Evolutionary conservation across 306 rosid genomes (phyloP), one percentile per base, ranked within the genome.

Genomic region (Canavalia ensiformis): DNA sequence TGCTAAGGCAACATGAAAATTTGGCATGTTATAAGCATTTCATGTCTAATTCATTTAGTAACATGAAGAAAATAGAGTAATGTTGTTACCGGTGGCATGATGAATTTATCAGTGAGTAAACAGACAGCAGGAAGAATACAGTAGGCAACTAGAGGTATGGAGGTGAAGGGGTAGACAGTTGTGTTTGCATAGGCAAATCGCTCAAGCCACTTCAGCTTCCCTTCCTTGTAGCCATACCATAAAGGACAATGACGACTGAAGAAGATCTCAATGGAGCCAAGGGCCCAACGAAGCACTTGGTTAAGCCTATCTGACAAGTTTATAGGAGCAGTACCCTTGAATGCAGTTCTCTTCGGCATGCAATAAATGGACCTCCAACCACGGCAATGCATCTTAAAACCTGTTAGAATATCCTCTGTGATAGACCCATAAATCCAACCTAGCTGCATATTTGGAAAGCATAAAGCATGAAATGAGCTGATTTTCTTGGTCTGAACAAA

Each of bases 321-420:
- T 88, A 94, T 94, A 12, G 98, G 97, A 85, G 98, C 98, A 51
- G 98, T 94, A 64, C 98, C 98, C 97, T 92, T 94, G 83, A 94
- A 94, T 75, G 98, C 98, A 10, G 92, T 77, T 76, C 89, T 85
- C 82, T 86, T 89, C 57, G 98, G 97, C 92, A 90, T 89, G 68
- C 98, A 94, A 85, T 94, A 94, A 72, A 94, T 92, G 29, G 98
- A 92, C 76, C 97, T 92, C 98, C 98, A 94, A 72, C 98, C 98
- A 54, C 97, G 98, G 88, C 98, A 94, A 86, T 94, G 98, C 98
- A 94, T 94, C 88, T 94, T 94, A 75, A 94, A 94, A 57, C 97
- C 98, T 49, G 98, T 92, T 46, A 94, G 88, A 76, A 94, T 94
- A 86, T 94, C 98, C 83, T 92, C 98, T 81, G 98, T 92, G 87